Conservation (phyloP, 225 moss, liverwort and hornwort species). For the Polytrichum commune region DNA sequence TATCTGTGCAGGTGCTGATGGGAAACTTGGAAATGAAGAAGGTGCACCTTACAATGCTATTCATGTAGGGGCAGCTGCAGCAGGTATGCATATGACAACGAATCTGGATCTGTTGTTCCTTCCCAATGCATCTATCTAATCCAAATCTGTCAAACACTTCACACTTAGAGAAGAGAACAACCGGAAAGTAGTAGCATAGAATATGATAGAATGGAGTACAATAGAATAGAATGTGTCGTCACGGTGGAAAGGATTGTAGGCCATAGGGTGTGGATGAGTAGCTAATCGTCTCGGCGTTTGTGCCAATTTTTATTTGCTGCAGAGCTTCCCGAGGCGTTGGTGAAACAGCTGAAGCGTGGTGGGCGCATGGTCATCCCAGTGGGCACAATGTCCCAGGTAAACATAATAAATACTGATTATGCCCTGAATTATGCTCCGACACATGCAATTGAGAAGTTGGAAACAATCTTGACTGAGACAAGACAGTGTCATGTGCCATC, state of each 20-base stretch:
- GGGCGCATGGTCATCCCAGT: constrained; percentile 97
- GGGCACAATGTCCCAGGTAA: constrained; percentile 69
- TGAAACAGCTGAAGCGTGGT: constrained; percentile 82
- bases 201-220: too few species aligned
- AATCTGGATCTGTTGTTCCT: too few species aligned
- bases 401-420: background rate
- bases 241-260: too few species aligned
- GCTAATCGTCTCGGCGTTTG: background rate
- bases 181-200: too few species aligned
- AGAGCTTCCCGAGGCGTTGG: constrained; percentile 74
- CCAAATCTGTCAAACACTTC: too few species aligned
- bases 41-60: constrained; percentile 86
- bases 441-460: background rate
- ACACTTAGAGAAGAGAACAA: too few species aligned
- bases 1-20: constrained; percentile 66
- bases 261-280: too few species aligned
- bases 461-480: background rate
- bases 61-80: constrained; percentile 92
- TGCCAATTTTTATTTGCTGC: constrained; percentile 6
- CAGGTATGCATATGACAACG: constrained; percentile 16
- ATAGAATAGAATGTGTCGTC: background rate
- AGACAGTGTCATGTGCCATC: background rate
- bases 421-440: background rate
- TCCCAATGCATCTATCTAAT: too few species aligned
- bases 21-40: constrained; percentile 71